phyloP scores from a whole-genome alignment of 2,329 filamentous ascomycete genomes.

The Epichloe gansuensis region DNA sequence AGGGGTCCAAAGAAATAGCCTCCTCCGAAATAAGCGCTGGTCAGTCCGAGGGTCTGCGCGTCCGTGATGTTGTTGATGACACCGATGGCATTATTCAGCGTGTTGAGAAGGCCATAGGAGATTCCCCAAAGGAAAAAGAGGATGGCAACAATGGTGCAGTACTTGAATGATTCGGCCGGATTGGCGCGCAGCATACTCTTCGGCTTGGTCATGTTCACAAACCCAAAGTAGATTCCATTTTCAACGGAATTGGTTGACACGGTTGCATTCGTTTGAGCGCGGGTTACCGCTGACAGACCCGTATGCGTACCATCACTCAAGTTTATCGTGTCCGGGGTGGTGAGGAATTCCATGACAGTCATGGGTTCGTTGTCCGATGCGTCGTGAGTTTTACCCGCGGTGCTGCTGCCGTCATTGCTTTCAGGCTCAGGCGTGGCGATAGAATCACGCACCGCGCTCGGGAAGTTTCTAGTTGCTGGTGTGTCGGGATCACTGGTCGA shows the following conservation, averaged over 20 bases:
- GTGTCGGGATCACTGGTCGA: constrained; percentile 18
- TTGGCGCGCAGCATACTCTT: constrained; percentile 59
- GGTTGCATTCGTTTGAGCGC: constrained; percentile 19
- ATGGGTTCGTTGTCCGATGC: constrained; percentile 17
- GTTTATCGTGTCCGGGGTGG: constrained; percentile 24
- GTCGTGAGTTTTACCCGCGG: not conserved
- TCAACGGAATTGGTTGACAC: constrained; percentile 25
- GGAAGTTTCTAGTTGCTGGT: constrained; percentile 11
- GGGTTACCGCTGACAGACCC: constrained; percentile 1
- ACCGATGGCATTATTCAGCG: constrained; percentile 61
- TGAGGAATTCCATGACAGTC: constrained; percentile 33
- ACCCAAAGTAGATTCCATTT: constrained; percentile 55
- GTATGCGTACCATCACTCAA: constrained; percentile 7
- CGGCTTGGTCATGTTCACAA: constrained; percentile 55
- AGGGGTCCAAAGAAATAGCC: constrained; percentile 59
- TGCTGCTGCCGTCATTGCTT: not conserved
- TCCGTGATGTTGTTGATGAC: constrained; percentile 46
- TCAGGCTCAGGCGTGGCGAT: not conserved
- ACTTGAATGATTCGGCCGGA: constrained; percentile 52
- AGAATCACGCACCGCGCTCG: not conserved
- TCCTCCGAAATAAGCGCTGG: constrained; percentile 56
- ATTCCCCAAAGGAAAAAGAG: constrained; percentile 86
- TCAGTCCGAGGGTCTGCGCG: constrained; percentile 53
- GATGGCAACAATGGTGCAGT: constrained; percentile 62
- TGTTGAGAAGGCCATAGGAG: constrained; percentile 76